Evolutionary conservation across 257 asterid species (phyloP).

Genomic region (Anisodus tanguticus): DNA sequence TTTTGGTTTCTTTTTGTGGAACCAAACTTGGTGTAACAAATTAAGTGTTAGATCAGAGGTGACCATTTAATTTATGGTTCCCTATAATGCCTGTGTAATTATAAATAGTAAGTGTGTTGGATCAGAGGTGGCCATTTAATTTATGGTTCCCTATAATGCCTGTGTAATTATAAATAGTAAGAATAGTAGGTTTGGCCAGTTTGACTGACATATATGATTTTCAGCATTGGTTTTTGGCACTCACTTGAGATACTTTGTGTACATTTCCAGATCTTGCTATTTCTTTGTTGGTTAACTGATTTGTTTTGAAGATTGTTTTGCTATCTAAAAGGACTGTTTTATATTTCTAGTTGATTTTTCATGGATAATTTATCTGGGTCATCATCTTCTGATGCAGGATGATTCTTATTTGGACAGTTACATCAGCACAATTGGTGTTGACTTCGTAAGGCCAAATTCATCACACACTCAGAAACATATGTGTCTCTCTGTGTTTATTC

Average conservation of each 20-base stretch:
- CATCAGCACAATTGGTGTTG: conserved; percentile 86
- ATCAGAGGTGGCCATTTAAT: neutral
- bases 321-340: conserved; percentile 5
- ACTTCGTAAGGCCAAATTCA: conserved; percentile 61
- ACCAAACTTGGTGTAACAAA: neutral
- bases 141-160: neutral
- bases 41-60: neutral
- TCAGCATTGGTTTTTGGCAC: neutral
- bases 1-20: neutral
- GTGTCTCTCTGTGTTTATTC: neutral
- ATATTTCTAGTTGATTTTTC: conserved; percentile 18
- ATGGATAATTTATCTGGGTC: conserved; percentile 1
- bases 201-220: neutral
- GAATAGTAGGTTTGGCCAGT: neutral
- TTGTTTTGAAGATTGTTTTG: neutral
- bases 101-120: neutral
- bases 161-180: neutral
- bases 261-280: neutral
- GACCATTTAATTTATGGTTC: neutral
- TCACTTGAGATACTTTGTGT: neutral
- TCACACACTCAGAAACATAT: neutral
- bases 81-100: neutral
- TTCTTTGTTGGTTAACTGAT: neutral
- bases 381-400: conserved; percentile 49
- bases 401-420: conserved; percentile 83